Evolutionary conservation across 495 filamentous ascomycete genomes (phyloP), one percentile per base, ranked within the genome.

Genomic region (Penicillium egyptiacum): DNA sequence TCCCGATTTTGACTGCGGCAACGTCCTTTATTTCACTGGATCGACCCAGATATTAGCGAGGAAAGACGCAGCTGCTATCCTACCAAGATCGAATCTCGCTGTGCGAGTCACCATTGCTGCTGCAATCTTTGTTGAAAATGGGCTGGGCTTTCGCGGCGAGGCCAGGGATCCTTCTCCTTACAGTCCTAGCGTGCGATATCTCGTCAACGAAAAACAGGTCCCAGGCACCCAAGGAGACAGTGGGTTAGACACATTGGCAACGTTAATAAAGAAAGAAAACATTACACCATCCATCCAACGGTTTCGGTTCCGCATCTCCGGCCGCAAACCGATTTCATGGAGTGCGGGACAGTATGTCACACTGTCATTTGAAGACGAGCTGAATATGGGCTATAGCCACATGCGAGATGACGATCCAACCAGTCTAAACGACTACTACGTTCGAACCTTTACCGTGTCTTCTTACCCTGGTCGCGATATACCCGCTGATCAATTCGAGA

Each of bases 361-460:
- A 4, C 66, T 95, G 8, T 83, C 86, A 56, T 91, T 94, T 57
- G 71, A 77, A 39, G 67, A 78, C 4, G 83, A 90, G 59, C 71
- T 93, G 4, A 81, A 88, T 55, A 67, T 77, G 44, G 90, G 90
- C 5, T 96, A 88, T 66, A 82, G 75, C 48, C 91, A 94, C 65
- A 94, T 94, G 90, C 75, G 84, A 2, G 86, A 93, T 53, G 82
- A 85, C 39, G 90, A 93, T 55, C 90, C 89, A 14, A 75, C 76
- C 59, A 88, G 83, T 60, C 65, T 94, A 42, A 96, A 94, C 59
- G 90, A 94, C 59, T 89, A 96, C 64, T 92, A 84, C 61, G 73
- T 92, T 19, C 77, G 90, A 35, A 93, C 90, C 0, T 94, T 94
- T 63, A 94, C 89, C 4, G 77, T 92, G 5, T 87, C 85, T 0